Base-by-base conservation (phyloP, 2,329 filamentous ascomycete genomes). In the Xylaria sp. region DNA sequence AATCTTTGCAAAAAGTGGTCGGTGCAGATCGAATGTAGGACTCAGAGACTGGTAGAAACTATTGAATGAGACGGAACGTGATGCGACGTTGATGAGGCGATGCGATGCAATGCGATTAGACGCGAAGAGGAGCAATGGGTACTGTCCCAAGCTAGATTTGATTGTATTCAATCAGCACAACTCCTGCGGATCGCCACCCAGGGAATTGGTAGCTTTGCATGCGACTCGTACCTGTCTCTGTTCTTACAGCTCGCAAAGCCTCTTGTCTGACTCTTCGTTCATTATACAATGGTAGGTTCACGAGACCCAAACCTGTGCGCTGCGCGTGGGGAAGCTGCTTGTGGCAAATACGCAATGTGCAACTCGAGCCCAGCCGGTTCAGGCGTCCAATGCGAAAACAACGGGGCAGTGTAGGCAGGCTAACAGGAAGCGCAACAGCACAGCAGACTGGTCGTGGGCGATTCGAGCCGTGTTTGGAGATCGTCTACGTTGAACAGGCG, bases 161-260 rank as follows among this genome's bases (percentile, higher is more conserved):
- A 39, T 34, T 28, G 39, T 25, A 28, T 57, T 34, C 32, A 51
- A 58, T 71, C 51, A 71, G 66, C 57, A 69, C 20, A 25, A 56
- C 44, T 52, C 52, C 41, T 55, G 23, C 23, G 25, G 28, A 46
- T 41, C 20, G 20, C 13, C 9, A 8, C 25, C 41, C 23, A 8
- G 39, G 48, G 34, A 8, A 1, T 2, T 28, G 9, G 18, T n/a
- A 28, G 13, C 28, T 41, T 54, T 44, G 20, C 56, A 61, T 58
- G 39, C 39, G 25, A 55, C 46, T 64, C 37, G 52, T 55, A 39
- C 51, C 12, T n/a, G 51, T 51, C 32, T 56, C 41, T 34, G 28
- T 39, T 56, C 51, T 39, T 25, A 58, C 54, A 25, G 13, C 23
- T 59, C 2, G 25, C 41, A 34, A 50, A 41, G 23, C 46, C 50